Percentiles rank a stretch among this genome's conserved stretches.
These are phyloP conservation scores for Ogataea glucozyma DNA, from an alignment of 805 yeast species.

Conservation along the genomic window DNA sequence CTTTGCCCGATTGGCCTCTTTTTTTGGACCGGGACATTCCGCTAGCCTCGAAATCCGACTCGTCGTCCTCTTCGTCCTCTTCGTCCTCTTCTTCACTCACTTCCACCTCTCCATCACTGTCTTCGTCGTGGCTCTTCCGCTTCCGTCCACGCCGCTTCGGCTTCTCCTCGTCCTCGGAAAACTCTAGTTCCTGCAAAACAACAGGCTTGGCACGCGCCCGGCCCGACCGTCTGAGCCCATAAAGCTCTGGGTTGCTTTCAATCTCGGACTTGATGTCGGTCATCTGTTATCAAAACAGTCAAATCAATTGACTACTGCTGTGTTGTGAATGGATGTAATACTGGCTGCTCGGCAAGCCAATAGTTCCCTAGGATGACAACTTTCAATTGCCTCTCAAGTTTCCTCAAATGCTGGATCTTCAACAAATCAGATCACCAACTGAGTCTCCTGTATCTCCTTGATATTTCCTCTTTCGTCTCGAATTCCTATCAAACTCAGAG, in stretches of 20 bases:
- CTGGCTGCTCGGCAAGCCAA: too few relatives aligned
- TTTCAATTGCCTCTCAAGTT: too few relatives aligned
- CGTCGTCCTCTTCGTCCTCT: constrained; percentile 32
- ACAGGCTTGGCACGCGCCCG: constrained; percentile 50
- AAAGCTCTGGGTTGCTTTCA: constrained; percentile 73
- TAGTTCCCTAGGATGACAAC: too few relatives aligned
- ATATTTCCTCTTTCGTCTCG: too few relatives aligned
- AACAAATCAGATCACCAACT: too few relatives aligned
- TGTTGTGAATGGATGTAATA: too few relatives aligned
- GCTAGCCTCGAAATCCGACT: constrained; percentile 32
- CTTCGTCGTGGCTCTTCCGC: constrained; percentile 24
- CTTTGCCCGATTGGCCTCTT: constrained; percentile 12
- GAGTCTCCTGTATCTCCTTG: too few relatives aligned
- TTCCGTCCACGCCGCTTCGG: constrained; percentile 18
- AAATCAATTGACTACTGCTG: too few relatives aligned
- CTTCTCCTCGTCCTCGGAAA: constrained; percentile 30
- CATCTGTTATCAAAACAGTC: too few relatives aligned
- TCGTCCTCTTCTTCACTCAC: constrained; percentile 31
- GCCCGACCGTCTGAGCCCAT: constrained; percentile 77
- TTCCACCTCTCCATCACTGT: constrained; percentile 30
- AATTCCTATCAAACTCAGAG: too few relatives aligned
- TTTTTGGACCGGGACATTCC: constrained; percentile 11
- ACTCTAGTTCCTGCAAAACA: constrained; percentile 26
- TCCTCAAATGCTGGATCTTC: too few relatives aligned
- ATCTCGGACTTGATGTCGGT: constrained; percentile 43